Evolutionary conservation across 169 alveolate species (phyloP).

Genomic region (Babesia microti): DNA sequence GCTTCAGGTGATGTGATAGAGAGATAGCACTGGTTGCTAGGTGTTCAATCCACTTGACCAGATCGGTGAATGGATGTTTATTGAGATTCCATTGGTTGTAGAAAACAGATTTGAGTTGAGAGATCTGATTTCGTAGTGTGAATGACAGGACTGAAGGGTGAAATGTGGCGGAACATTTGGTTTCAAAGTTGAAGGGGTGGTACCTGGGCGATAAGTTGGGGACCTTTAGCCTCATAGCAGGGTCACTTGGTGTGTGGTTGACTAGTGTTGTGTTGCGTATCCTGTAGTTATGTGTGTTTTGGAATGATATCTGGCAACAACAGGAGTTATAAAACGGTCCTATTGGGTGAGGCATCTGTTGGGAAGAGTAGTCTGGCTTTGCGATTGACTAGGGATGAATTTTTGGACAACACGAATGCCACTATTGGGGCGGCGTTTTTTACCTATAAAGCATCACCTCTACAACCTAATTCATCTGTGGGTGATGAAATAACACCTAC

Average conservation of each 20-base stretch:
- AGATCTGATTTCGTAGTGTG: conserved; percentile 17
- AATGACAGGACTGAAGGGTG: conserved; percentile 41
- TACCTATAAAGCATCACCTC: conserved; percentile 38
- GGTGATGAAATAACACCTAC: neutral
- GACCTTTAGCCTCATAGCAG: conserved; percentile 11
- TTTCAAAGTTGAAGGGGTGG: conserved; percentile 33
- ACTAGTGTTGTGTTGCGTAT: neutral
- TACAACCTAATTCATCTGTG: neutral
- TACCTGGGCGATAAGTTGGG: conserved; percentile 45
- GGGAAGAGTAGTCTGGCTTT: conserved; percentile 82
- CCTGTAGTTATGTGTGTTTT: neutral
- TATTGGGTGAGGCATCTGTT: conserved; percentile 81
- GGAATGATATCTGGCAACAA: conserved; percentile 17
- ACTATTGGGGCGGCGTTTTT: conserved; percentile 81
- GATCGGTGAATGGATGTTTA: too few species aligned
- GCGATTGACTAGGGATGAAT: conserved; percentile 75
- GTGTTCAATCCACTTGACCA: too few species aligned
- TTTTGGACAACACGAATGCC: conserved; percentile 74
- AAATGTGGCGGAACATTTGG: conserved; percentile 25
- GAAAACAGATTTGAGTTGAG: conserved; percentile 23
- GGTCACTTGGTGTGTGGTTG: neutral
- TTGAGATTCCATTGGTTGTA: too few species aligned
- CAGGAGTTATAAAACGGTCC: conserved; percentile 72
- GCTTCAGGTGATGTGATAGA: too few species aligned
- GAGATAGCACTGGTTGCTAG: too few species aligned